Evolutionary conservation across 208 protist species (phyloP), one percentile per base, ranked within the genome.

Genomic region (Crithidia expoeki): DNA sequence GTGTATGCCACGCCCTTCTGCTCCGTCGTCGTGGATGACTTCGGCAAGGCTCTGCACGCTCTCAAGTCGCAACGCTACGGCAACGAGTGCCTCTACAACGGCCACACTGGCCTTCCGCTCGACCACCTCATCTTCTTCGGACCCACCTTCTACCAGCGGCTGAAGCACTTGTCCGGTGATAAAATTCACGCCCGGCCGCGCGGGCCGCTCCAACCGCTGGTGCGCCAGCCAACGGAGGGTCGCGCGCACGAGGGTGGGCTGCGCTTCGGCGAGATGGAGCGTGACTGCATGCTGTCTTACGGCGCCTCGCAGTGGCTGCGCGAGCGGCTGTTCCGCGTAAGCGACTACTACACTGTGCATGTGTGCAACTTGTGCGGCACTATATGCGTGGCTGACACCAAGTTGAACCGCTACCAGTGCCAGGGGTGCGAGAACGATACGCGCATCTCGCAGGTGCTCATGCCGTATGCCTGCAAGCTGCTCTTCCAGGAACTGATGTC

Each of bases 91-190:
- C 80, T 98, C 53, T 96, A 91, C 64, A 91, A 81, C 32, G 99
- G 99, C 27, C 94, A 99, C 34, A 99, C 98, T 1, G 99, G 99
- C n/a, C 94, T 99, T 74, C 84, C 94, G 40, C 74, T 99, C 36
- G 69, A 85, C 10, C 89, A 97, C 32, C 98, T 99, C 74, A 97
- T 99, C 55, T 99, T 99, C 79, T 98, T 99, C 59, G 99, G 99
- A 0, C 99, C 99, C 9, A 98, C 99, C 34, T 99, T 98, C 80
- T 99, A 99, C 85, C 99, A 99, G 85, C 98, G 98, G 69, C 93
- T 99, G 7, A 99, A 99, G 89, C 99, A 99, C 84, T 99, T 99
- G 98, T 99, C 99, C 0, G 90, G 98, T 23, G 99, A 99, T 83
- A 99, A 99, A 80, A 99, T 99, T 86, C 99, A 99, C 76, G 97